Conservation (phyloP, 2,329 filamentous ascomycete genomes). For the Apiospora phragmitis region DNA sequence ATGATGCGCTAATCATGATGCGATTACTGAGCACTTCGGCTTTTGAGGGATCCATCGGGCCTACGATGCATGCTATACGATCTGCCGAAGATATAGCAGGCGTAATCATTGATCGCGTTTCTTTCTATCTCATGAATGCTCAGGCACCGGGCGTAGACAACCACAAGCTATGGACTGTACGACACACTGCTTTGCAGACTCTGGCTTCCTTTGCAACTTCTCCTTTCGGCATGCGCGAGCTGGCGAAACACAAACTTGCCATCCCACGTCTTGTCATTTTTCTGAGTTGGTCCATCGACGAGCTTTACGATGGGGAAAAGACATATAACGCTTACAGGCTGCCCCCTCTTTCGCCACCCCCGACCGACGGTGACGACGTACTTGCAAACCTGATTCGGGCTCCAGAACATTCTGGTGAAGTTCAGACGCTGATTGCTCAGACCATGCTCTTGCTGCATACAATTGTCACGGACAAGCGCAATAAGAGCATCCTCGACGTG, state of each 20-base stretch:
- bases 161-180: constrained; percentile 42
- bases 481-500: constrained; percentile 56
- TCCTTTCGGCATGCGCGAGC: constrained; percentile 62
- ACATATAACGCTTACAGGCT: constrained; percentile 19
- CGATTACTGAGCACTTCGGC: constrained; percentile 67
- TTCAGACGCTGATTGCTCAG: constrained; percentile 50
- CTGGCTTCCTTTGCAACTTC: constrained; percentile 62
- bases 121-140: constrained; percentile 60
- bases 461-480: constrained; percentile 50
- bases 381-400: background rate
- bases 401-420: constrained; percentile 17
- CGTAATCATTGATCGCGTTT: constrained; percentile 62
- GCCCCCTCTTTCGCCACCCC: background rate
- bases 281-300: constrained; percentile 65
- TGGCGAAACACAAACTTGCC: constrained; percentile 68
- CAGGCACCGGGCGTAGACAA: constrained; percentile 43
- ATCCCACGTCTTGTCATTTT: constrained; percentile 75
- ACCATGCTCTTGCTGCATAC: constrained; percentile 52
- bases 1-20: constrained; percentile 65
- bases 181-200: constrained; percentile 51
- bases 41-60: constrained; percentile 64
- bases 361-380: constrained; percentile 18
- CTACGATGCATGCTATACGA: constrained; percentile 49
- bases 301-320: constrained; percentile 66
- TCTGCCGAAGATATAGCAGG: constrained; percentile 44